Percentiles rank a stretch among this genome's conserved stretches.
These are phyloP conservation scores for Chaetomiaceae sp. DNA, from an alignment of 2,329 filamentous ascomycete genomes.

Conservation along the genomic window DNA sequence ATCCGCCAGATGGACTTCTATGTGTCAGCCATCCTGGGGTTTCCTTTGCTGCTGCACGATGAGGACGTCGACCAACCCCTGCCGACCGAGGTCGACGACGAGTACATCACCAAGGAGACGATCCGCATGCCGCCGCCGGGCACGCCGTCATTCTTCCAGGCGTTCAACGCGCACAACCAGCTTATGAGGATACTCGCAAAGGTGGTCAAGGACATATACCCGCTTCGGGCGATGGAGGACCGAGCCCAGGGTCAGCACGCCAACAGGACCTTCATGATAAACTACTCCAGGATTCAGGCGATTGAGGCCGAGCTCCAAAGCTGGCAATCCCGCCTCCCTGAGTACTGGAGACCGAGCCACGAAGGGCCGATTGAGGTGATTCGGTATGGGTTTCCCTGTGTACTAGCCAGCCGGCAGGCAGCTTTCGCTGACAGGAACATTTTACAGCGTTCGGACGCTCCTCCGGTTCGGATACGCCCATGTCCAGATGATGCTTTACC, in stretches of 20 bases:
- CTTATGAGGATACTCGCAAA: constrained; percentile 61
- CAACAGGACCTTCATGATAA: constrained; percentile 56
- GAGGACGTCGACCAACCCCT: constrained; percentile 65
- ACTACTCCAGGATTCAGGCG: constrained; percentile 58
- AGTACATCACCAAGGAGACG: constrained; percentile 58
- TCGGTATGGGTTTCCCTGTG: constrained; percentile 51
- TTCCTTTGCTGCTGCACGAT: constrained; percentile 57
- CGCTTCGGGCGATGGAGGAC: constrained; percentile 53
- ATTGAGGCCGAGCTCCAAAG: constrained; percentile 60
- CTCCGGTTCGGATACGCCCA: constrained; percentile 77
- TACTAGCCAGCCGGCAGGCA: background rate
- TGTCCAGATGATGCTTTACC: constrained; percentile 76
- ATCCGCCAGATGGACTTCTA: constrained; percentile 68
- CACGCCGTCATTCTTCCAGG: constrained; percentile 56
- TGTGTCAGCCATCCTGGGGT: constrained; percentile 62
- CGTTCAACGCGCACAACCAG: constrained; percentile 61
- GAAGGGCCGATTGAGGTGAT: constrained; percentile 72
- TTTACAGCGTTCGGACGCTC: constrained; percentile 61
- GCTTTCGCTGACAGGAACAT: background rate
- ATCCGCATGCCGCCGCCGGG: constrained; percentile 53
- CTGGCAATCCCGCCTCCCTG: constrained; percentile 66
- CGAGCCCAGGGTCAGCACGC: constrained; percentile 40
- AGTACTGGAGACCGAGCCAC: constrained; percentile 71
- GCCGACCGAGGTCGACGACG: constrained; percentile 62
- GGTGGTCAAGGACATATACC: constrained; percentile 63